Conservation (phyloP, 2,329 filamentous ascomycete genomes). For the Cladosporium oxysporum region DNA sequence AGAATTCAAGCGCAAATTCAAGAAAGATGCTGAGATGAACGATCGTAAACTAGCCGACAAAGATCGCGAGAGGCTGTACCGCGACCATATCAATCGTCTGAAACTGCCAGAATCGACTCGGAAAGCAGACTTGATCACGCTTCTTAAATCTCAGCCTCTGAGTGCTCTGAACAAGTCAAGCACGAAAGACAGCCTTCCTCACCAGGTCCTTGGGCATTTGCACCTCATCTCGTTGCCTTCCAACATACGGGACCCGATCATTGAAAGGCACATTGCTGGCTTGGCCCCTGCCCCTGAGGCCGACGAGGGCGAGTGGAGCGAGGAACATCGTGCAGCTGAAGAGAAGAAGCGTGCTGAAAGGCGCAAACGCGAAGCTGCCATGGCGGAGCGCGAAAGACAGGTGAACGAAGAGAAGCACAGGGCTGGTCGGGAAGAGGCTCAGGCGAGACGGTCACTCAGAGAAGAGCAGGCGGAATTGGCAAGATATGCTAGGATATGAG, state of each 20-base stretch:
- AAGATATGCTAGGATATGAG: constrained; percentile 13
- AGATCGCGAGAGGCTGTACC: constrained; percentile 77
- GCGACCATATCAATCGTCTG: constrained; percentile 69
- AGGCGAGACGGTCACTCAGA: constrained; percentile 23
- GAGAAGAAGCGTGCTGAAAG: constrained; percentile 29
- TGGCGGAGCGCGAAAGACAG: constrained; percentile 61
- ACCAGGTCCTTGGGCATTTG: constrained; percentile 64
- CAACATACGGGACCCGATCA: constrained; percentile 61
- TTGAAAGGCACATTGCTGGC: constrained; percentile 67
- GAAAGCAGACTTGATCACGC: constrained; percentile 67
- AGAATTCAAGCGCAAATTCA: constrained; percentile 90
- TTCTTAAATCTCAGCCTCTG: constrained; percentile 64
- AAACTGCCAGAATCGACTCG: constrained; percentile 65
- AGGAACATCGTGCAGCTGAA: constrained; percentile 46
- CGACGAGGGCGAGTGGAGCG: constrained; percentile 51
- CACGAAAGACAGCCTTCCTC: constrained; percentile 59
- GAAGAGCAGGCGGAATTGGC: constrained; percentile 25
- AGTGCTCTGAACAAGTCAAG: constrained; percentile 62
- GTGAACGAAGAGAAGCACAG: constrained; percentile 30
- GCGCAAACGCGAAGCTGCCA: constrained; percentile 60
- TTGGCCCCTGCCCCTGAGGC: constrained; percentile 48
- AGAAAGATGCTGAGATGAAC: constrained; percentile 78
- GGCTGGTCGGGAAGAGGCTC: constrained; percentile 27
- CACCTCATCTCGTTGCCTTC: constrained; percentile 69
- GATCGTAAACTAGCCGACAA: constrained; percentile 62